phyloP scores from a whole-genome alignment of 2,329 filamentous ascomycete genomes.

The Helminthosporium solani region DNA sequence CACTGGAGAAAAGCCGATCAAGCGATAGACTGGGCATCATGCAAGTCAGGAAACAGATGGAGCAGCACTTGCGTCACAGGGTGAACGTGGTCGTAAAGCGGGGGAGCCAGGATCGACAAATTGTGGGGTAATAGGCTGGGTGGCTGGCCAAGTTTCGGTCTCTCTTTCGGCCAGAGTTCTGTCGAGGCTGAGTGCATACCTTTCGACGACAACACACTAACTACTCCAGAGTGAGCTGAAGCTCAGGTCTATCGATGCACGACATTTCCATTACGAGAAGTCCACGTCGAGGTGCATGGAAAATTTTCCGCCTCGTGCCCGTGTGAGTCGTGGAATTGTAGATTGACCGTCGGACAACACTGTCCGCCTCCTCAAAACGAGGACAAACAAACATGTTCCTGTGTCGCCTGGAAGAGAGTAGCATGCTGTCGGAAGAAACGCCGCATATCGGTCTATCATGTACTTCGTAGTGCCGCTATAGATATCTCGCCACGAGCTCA shows the following conservation, averaged over 20 bases:
- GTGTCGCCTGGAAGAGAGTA: neutral
- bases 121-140: slow-evolving; percentile 41
- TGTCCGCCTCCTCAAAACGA: neutral
- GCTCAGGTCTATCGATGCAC: slow-evolving; percentile 6
- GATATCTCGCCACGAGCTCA: slow-evolving; percentile 18
- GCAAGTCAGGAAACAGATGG: slow-evolving; percentile 35
- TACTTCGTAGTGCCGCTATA: slow-evolving; percentile 14
- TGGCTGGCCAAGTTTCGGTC: slow-evolving; percentile 24
- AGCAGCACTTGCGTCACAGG: slow-evolving; percentile 19
- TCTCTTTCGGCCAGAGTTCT: slow-evolving; percentile 23
- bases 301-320: slow-evolving; percentile 25
- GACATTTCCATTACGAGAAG: slow-evolving; percentile 20
- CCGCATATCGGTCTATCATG: slow-evolving; percentile 2
- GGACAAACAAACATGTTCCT: neutral
- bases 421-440: slow-evolving; percentile 3
- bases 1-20: slow-evolving; percentile 15
- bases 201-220: slow-evolving; percentile 15
- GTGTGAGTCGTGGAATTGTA: neutral
- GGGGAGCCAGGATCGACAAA: slow-evolving; percentile 37
- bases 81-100: slow-evolving; percentile 39
- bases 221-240: slow-evolving; percentile 13
- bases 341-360: slow-evolving; percentile 5
- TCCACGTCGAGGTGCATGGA: slow-evolving; percentile 16
- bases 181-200: slow-evolving; percentile 27
- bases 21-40: slow-evolving; percentile 33